Conservation (phyloP, 225 moss, liverwort and hornwort genomes). For the Neckera pumila region DNA sequence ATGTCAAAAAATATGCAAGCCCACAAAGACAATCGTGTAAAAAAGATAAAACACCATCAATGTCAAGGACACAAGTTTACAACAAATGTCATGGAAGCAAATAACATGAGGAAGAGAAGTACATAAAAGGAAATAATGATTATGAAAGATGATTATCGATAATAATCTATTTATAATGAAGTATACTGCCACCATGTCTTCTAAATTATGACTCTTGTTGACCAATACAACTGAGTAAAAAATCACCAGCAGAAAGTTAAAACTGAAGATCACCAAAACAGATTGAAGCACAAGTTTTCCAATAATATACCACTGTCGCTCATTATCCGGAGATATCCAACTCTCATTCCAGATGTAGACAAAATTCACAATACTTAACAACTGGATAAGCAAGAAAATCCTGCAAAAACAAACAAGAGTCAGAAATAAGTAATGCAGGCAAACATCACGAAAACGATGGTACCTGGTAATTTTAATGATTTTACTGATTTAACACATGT, state of each 20-base stretch:
- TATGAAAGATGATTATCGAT: background rate
- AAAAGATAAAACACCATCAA: background rate
- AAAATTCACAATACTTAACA: constrained; percentile 53
- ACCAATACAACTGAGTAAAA: background rate
- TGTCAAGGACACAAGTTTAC: background rate
- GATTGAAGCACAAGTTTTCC: background rate
- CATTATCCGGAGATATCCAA: constrained; percentile 39
- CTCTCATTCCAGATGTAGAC: constrained; percentile 44
- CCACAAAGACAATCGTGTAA: background rate
- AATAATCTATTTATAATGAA: background rate
- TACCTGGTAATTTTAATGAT: background rate
- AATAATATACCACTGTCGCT: constrained; percentile 26
- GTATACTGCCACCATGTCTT: background rate
- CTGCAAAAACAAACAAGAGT: constrained; percentile 16
- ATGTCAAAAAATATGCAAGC: background rate
- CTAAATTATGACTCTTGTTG: background rate
- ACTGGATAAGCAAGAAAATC: constrained; percentile 45
- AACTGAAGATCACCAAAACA: background rate
- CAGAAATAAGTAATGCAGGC: background rate
- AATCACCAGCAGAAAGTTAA: background rate
- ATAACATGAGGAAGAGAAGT: background rate
- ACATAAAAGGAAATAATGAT: background rate
- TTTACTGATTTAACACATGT: background rate
- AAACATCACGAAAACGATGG: background rate
- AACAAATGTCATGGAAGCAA: background rate